Evolutionary conservation across 805 yeast species (phyloP).

Genomic region (Teunomyces panamensis): DNA sequence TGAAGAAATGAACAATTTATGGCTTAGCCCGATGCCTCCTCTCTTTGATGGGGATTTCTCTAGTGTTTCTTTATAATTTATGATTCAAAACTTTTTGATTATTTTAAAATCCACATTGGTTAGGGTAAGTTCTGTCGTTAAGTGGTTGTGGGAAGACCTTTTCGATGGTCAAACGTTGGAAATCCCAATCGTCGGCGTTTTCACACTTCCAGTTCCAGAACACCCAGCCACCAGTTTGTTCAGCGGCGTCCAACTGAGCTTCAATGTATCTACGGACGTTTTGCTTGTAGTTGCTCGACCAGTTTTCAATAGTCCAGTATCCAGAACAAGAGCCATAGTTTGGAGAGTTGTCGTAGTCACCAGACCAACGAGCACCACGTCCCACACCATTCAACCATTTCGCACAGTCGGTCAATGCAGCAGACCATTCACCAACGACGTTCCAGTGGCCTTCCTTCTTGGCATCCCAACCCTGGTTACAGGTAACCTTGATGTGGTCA

Average conservation of each 20-base stretch:
- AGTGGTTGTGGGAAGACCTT: conserved; percentile 83
- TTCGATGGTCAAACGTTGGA: conserved; percentile 52
- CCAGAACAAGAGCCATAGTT: conserved; percentile 60
- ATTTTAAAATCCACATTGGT: conserved; percentile 52
- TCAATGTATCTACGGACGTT: conserved; percentile 72
- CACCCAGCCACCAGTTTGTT: conserved; percentile 79
- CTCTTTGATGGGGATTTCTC: background rate
- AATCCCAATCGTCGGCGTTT: conserved; percentile 80
- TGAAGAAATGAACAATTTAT: background rate
- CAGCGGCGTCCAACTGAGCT: conserved; percentile 85
- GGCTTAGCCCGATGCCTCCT: background rate
- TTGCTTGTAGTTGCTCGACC: conserved; percentile 56
- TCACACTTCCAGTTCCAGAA: conserved; percentile 96
- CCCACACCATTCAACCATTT: conserved; percentile 86
- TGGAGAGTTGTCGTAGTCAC: conserved; percentile 42
- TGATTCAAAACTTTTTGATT: background rate
- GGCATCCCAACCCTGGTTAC: conserved; percentile 27
- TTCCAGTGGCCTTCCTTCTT: conserved; percentile 65
- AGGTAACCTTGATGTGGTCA: conserved; percentile 50
- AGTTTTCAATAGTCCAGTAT: conserved; percentile 33
- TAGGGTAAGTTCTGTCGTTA: conserved; percentile 60
- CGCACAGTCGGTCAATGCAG: conserved; percentile 89
- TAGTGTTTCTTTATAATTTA: background rate
- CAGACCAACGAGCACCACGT: conserved; percentile 79
- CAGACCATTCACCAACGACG: conserved; percentile 71